Evolutionary conservation across 2,329 filamentous ascomycete species (phyloP).

Genomic region (Neonectria neomacrospora): DNA sequence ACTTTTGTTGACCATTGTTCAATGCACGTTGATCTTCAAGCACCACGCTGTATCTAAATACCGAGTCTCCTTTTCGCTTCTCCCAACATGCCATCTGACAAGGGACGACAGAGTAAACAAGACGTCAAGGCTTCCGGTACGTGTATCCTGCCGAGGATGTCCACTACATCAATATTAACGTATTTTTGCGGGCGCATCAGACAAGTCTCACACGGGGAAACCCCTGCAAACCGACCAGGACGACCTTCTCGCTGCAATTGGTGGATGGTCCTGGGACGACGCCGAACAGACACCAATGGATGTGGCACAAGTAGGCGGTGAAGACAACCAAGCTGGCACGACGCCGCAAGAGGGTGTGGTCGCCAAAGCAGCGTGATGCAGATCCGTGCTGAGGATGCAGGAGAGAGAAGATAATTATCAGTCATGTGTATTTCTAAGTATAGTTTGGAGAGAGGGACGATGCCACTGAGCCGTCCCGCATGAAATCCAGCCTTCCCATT

Average conservation of each 20-base stretch:
- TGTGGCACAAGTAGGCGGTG: background rate
- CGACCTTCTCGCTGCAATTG: conserved; percentile 5
- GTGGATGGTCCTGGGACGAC: conserved; percentile 12
- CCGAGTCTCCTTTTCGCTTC: background rate
- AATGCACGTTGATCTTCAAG: background rate
- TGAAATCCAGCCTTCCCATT: background rate
- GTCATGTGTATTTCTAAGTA: background rate
- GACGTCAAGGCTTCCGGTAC: background rate
- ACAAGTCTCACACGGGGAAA: background rate
- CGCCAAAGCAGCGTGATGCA: conserved; percentile 10
- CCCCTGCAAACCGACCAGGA: conserved; percentile 7
- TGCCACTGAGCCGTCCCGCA: background rate
- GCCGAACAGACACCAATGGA: background rate
- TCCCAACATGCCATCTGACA: background rate
- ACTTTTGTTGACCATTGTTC: background rate
- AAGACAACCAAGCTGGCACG: background rate
- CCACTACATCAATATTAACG: background rate
- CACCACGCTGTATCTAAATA: background rate
- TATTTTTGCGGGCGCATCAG: background rate
- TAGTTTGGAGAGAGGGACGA: background rate
- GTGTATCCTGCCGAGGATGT: background rate
- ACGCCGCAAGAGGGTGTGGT: conserved; percentile 7
- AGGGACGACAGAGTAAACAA: background rate
- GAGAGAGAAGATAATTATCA: background rate
- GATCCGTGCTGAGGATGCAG: background rate